Evolutionary conservation across 495 filamentous ascomycete genomes (phyloP).

Genomic region (Echria macrotheca): DNA sequence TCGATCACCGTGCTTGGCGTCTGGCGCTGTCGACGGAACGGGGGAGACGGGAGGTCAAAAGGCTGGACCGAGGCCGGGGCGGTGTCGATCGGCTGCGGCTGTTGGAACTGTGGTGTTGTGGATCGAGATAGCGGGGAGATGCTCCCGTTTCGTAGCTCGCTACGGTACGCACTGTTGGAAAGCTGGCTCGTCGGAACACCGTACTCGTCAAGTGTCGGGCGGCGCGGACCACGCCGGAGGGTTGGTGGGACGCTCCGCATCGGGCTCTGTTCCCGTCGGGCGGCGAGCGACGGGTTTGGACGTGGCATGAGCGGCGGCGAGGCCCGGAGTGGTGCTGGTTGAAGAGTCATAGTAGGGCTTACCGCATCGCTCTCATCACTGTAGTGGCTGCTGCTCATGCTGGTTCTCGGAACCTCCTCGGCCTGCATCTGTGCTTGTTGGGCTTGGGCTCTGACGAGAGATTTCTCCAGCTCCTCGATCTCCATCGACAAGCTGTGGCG

Average conservation of each 20-base stretch:
- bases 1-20: constrained; percentile 13
- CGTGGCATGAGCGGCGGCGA: constrained; percentile 7
- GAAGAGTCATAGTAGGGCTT: constrained; percentile 22
- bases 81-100: constrained; percentile 11
- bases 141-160: background rate
- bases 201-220: constrained; percentile 27
- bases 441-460: constrained; percentile 21
- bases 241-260: constrained; percentile 10
- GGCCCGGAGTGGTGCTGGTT: constrained; percentile 21
- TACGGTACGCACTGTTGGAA: background rate
- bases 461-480: constrained; percentile 39
- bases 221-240: constrained; percentile 15
- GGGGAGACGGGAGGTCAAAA: constrained; percentile 4
- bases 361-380: constrained; percentile 15
- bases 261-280: constrained; percentile 12
- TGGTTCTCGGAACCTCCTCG: constrained; percentile 2
- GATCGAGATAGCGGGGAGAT: constrained; percentile 16
- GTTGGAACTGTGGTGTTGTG: constrained; percentile 19
- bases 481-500: constrained; percentile 40
- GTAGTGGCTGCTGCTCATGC: constrained; percentile 24
- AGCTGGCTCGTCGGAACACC: constrained; percentile 13
- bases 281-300: background rate
- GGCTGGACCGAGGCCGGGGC: background rate
- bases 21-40: constrained; percentile 1
- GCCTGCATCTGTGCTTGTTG: constrained; percentile 2